phyloP scores from a whole-genome alignment of 176 grass and related monocot genomes.

The Pontederia crassipes region DNA sequence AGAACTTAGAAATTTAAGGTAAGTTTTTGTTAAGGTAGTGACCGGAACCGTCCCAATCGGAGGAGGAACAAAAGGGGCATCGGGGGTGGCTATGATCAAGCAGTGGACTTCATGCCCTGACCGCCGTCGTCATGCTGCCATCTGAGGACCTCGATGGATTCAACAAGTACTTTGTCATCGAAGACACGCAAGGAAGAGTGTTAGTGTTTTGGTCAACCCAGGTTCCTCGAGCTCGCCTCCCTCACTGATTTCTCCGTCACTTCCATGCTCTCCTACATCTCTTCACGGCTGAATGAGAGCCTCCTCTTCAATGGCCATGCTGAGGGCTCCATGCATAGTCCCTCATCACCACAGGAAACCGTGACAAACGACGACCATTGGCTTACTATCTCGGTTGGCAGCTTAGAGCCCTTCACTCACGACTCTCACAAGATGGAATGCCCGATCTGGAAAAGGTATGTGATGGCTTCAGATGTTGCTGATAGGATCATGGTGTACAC shows the following conservation, averaged over 20 bases:
- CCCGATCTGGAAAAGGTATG: conserved; percentile 52
- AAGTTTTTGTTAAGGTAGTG: too few species aligned
- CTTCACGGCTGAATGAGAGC: conserved; percentile 50
- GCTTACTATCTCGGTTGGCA: conserved; percentile 38
- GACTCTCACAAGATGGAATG: conserved; percentile 47
- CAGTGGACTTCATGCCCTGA: too few species aligned
- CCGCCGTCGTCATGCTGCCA: background rate
- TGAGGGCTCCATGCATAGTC: conserved; percentile 61
- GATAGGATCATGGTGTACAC: conserved; percentile 83
- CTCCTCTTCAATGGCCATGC: conserved; percentile 66
- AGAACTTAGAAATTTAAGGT: too few species aligned
- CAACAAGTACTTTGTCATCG: too few species aligned
- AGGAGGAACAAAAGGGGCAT: too few species aligned
- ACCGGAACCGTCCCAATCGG: too few species aligned
- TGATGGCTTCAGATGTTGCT: conserved; percentile 49
- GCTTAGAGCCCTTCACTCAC: conserved; percentile 24
- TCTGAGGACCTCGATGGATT: conserved; percentile 68
- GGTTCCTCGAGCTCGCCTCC: conserved; percentile 50
- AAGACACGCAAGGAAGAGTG: conserved; percentile 10
- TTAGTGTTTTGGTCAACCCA: conserved; percentile 66
- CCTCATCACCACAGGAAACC: conserved; percentile 51
- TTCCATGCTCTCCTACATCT: conserved; percentile 50
- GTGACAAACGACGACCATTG: conserved; percentile 56
- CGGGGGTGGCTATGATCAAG: too few species aligned
- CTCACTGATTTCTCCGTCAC: conserved; percentile 30